These are phyloP conservation scores for Lichtheimia hyalospora DNA, from an alignment of 371 early-diverging fungal species.

Conservation along the genomic window DNA sequence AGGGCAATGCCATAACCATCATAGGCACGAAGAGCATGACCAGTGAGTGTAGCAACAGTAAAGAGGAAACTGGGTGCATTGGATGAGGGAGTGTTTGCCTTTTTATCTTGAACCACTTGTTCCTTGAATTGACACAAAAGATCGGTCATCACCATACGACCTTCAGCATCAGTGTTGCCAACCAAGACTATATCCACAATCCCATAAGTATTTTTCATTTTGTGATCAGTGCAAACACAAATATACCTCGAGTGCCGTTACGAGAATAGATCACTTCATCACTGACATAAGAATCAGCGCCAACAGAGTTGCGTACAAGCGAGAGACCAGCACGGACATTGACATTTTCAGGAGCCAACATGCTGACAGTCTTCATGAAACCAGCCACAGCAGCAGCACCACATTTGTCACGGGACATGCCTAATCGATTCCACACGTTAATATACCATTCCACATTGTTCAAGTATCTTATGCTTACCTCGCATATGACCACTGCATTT, in stretches of 20 bases:
- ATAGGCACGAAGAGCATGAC: constrained; percentile 82
- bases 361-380: constrained; percentile 70
- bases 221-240: not conserved
- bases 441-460: not conserved
- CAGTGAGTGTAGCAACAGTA: constrained; percentile 88
- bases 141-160: constrained; percentile 90
- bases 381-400: constrained; percentile 89
- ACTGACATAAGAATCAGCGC: constrained; percentile 77
- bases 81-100: constrained; percentile 30
- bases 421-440: constrained; percentile 11
- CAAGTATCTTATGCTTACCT: constrained; percentile 26
- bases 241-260: constrained; percentile 70
- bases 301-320: constrained; percentile 82
- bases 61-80: constrained; percentile 63
- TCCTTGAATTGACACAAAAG: constrained; percentile 80
- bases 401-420: constrained; percentile 90
- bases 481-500: constrained; percentile 86
- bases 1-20: constrained; percentile 77
- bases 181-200: constrained; percentile 58
- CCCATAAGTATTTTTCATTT: not conserved
- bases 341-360: constrained; percentile 64
- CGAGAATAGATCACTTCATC: constrained; percentile 84
- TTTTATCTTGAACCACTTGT: constrained; percentile 57
- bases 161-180: constrained; percentile 91
- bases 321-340: constrained; percentile 75